These are phyloP conservation scores for Penicillium malachiteum DNA, from an alignment of 495 filamentous ascomycete genomes.

Conservation along the genomic window DNA sequence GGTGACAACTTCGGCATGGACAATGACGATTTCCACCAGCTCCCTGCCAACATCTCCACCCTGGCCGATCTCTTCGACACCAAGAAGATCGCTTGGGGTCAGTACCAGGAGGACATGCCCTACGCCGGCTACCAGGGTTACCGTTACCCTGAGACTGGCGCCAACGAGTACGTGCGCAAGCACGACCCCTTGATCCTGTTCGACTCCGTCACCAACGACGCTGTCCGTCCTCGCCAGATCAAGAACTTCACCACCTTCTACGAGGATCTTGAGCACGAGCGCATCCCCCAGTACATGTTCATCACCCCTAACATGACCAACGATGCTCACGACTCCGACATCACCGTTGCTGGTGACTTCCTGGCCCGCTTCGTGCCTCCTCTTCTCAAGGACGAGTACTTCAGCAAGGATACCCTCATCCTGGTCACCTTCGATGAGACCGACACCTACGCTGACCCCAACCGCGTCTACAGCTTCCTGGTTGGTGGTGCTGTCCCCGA, in stretches of 20 bases:
- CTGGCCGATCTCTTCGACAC: conserved; percentile 69
- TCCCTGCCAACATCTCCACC: conserved; percentile 63
- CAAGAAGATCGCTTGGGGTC: conserved; percentile 64
- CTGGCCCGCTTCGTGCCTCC: conserved; percentile 57
- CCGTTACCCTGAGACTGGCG: conserved; percentile 46
- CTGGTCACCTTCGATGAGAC: conserved; percentile 70
- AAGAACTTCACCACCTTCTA: conserved; percentile 68
- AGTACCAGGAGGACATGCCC: conserved; percentile 69
- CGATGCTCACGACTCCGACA: conserved; percentile 67
- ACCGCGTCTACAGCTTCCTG: conserved; percentile 60
- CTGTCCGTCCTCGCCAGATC: conserved; percentile 56
- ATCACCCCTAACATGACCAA: conserved; percentile 78
- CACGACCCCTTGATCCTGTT: conserved; percentile 67
- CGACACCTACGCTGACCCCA: conserved; percentile 53
- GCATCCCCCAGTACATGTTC: conserved; percentile 71
- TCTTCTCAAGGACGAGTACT: conserved; percentile 61
- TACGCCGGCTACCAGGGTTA: conserved; percentile 65
- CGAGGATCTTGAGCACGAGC: conserved; percentile 54
- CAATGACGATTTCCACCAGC: conserved; percentile 57
- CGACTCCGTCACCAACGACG: conserved; percentile 55
- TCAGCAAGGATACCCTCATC: conserved; percentile 67
- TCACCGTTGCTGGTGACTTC: conserved; percentile 61
- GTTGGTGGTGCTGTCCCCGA: conserved; percentile 65
- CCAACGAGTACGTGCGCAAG: conserved; percentile 74
- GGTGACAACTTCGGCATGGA: conserved; percentile 71